phyloP scores from a whole-genome alignment of 2,329 filamentous ascomycete species.

The Coniochaeta sp. region DNA sequence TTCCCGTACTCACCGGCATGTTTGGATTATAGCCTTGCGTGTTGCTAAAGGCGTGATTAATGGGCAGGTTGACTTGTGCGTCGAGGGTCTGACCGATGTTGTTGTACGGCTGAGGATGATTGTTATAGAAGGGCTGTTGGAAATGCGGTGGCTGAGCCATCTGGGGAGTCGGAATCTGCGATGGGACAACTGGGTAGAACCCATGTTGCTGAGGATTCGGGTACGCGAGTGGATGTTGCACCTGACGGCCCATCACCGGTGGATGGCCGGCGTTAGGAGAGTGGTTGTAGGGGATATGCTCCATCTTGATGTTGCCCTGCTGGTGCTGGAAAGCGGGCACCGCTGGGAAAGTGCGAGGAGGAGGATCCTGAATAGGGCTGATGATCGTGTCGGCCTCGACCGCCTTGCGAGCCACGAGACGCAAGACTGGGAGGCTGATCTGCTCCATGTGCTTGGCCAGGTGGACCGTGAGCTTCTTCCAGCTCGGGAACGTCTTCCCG shows the following conservation, averaged over 20 bases:
- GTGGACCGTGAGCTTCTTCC: slow-evolving; percentile 94
- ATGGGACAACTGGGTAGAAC: slow-evolving; percentile 4
- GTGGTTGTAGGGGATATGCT: slow-evolving; percentile 4
- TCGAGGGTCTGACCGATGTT: slow-evolving; percentile 14
- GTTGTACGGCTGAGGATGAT: slow-evolving; percentile 6
- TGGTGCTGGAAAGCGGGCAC: slow-evolving; percentile 11
- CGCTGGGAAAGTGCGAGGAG: slow-evolving; percentile 28
- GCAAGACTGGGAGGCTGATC: slow-evolving; percentile 73
- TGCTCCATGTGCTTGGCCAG: slow-evolving; percentile 92
- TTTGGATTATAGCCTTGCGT: slow-evolving; percentile 17
- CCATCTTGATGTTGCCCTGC: slow-evolving; percentile 7
- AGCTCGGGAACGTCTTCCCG: slow-evolving; percentile 68
- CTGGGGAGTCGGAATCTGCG: neutral
- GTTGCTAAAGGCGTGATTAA: slow-evolving; percentile 8
- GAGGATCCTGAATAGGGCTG: slow-evolving; percentile 56
- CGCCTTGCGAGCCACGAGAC: slow-evolving; percentile 38
- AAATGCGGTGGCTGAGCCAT: slow-evolving; percentile 4
- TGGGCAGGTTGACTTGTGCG: slow-evolving; percentile 5
- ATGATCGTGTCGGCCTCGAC: slow-evolving; percentile 57
- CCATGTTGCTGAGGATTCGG: slow-evolving; percentile 3
- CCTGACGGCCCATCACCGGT: neutral
- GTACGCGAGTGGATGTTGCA: slow-evolving; percentile 5
- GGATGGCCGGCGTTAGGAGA: neutral
- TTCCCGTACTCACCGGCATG: slow-evolving; percentile 21
- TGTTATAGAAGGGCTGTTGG: slow-evolving; percentile 8